Percentiles rank a stretch among this genome's conserved stretches.
These are phyloP conservation scores for Ceratocystis cacaofunesta DNA, from an alignment of 2,329 filamentous ascomycete species.

Conservation along the genomic window DNA sequence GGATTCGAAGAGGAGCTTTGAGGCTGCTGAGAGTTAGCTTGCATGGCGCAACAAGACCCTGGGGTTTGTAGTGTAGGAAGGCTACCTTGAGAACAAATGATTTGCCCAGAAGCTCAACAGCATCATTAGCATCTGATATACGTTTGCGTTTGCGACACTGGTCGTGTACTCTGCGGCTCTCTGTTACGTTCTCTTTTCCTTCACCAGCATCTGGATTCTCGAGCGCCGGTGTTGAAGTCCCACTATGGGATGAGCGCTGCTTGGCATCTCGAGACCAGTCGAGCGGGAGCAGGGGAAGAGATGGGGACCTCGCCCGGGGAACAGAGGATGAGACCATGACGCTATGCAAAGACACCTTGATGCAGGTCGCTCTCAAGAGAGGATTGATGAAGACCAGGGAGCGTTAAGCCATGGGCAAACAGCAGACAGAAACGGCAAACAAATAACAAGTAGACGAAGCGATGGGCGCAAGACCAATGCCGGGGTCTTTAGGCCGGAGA, in stretches of 20 bases:
- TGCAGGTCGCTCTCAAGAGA: neutral
- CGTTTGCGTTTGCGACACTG: slow-evolving; percentile 13
- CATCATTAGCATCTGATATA: slow-evolving; percentile 11
- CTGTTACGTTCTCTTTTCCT: slow-evolving; percentile 3
- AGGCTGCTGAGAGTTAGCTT: slow-evolving; percentile 28
- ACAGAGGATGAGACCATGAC: slow-evolving; percentile 1
- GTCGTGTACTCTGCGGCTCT: neutral
- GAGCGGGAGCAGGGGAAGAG: slow-evolving; percentile 9
- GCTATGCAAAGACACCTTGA: neutral
- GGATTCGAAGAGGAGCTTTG: slow-evolving; percentile 38
- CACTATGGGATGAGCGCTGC: slow-evolving; percentile 2
- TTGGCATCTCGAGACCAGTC: neutral
- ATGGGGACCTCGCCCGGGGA: slow-evolving; percentile 11
- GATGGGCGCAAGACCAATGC: neutral
- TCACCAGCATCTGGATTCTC: slow-evolving; percentile 4
- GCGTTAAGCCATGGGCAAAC: neutral
- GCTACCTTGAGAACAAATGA: slow-evolving; percentile 11
- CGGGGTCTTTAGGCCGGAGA: neutral
- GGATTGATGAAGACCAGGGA: neutral
- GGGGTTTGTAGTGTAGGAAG: neutral
- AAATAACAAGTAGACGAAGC: neutral
- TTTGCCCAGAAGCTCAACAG: slow-evolving; percentile 10
- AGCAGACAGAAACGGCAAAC: neutral
- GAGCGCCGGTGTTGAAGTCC: slow-evolving; percentile 4
- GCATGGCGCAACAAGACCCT: neutral